Percentiles rank a stretch among this genome's conserved stretches.
phyloP scores from a whole-genome alignment of 1,284 basidiomycete genomes.

The Ganoderma sinense region DNA sequence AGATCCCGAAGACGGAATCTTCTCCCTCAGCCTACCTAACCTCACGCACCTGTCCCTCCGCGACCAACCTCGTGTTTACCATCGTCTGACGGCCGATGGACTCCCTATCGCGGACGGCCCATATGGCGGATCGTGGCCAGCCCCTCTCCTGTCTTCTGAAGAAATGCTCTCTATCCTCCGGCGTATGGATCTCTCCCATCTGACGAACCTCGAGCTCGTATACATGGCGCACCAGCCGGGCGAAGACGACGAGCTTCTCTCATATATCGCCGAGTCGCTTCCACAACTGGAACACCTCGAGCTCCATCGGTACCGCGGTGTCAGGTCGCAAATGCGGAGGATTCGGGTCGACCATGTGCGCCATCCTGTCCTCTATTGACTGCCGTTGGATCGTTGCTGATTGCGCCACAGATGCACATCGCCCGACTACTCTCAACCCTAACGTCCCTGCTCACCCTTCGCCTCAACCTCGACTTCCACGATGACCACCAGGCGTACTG shows the following conservation, averaged over 20 bases:
- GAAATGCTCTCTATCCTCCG: background rate
- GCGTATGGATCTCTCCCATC: constrained; percentile 5
- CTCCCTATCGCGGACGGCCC: too few relatives aligned
- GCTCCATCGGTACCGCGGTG: constrained; percentile 12
- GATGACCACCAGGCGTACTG: background rate
- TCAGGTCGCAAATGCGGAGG: too few relatives aligned
- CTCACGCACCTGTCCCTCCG: constrained; percentile 11
- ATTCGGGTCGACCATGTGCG: background rate
- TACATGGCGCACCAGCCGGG: background rate
- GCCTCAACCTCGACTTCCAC: background rate
- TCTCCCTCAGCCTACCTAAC: background rate
- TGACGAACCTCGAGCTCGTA: constrained; percentile 8
- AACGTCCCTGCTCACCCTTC: background rate
- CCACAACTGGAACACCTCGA: background rate
- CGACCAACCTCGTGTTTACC: constrained; percentile 17
- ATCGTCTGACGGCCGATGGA: too few relatives aligned
- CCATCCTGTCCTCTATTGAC: background rate
- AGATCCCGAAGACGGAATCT: background rate
- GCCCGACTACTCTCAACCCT: background rate
- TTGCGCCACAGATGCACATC: constrained; percentile 6
- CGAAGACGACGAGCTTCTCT: constrained; percentile 6
- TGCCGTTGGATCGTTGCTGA: too few relatives aligned
- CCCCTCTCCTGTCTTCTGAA: background rate
- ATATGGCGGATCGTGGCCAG: too few relatives aligned
- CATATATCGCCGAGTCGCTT: background rate